phyloP scores from a whole-genome alignment of 805 yeast genomes.

The Yamadazyma sp. region DNA sequence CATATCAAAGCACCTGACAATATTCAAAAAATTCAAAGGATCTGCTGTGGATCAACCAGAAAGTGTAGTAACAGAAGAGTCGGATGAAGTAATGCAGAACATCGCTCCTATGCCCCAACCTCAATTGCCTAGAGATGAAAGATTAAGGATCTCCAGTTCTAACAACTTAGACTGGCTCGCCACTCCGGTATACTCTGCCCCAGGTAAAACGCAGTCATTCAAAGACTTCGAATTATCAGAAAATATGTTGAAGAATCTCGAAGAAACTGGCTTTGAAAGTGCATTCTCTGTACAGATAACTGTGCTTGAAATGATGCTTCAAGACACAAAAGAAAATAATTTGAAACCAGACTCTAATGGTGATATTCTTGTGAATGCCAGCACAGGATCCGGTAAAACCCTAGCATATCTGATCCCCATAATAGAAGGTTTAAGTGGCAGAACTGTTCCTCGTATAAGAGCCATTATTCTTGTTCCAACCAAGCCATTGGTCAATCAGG shows the following conservation, averaged over 20 bases:
- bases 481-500: slow-evolving; percentile 81
- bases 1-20: slow-evolving; percentile 45
- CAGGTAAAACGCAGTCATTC: slow-evolving; percentile 49
- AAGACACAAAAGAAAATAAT: slow-evolving; percentile 40
- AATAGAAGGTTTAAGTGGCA: slow-evolving; percentile 59
- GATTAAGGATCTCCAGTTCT: slow-evolving; percentile 29
- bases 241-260: slow-evolving; percentile 47
- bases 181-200: slow-evolving; percentile 56
- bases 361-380: slow-evolving; percentile 85
- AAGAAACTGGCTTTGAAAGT: slow-evolving; percentile 41
- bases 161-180: slow-evolving; percentile 65
- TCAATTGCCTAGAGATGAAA: slow-evolving; percentile 54
- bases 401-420: slow-evolving; percentile 85
- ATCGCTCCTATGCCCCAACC: slow-evolving; percentile 88
- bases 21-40: slow-evolving; percentile 53
- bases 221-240: slow-evolving; percentile 45
- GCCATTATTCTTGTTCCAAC: slow-evolving; percentile 89
- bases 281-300: slow-evolving; percentile 81
- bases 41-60: slow-evolving; percentile 17
- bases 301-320: slow-evolving; percentile 55
- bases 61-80: not conserved
- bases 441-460: slow-evolving; percentile 70
- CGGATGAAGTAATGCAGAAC: slow-evolving; percentile 9
- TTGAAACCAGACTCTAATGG: slow-evolving; percentile 58
- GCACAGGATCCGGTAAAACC: slow-evolving; percentile 96